These are phyloP conservation scores for Xylaria telfairii DNA, from an alignment of 495 filamentous ascomycete species.

Conservation along the genomic window DNA sequence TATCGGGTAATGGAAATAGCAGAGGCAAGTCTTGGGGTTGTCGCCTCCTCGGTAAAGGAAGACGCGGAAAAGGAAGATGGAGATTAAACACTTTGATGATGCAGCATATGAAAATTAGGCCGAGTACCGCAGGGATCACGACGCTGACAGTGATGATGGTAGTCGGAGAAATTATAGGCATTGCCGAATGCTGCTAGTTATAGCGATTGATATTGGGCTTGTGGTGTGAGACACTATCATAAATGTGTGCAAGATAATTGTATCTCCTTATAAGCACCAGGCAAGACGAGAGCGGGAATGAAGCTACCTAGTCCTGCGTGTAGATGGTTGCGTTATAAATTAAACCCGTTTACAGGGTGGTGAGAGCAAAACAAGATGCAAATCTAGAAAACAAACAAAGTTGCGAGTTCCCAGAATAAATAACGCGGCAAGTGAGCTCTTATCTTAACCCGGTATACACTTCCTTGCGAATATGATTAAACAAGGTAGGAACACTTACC, in stretches of 20 bases:
- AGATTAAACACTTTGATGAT: conserved; percentile 39
- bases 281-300: not conserved
- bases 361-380: not conserved
- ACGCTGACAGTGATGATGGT: conserved; percentile 55
- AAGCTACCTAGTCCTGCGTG: not conserved
- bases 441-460: not conserved
- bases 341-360: not conserved
- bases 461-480: not conserved
- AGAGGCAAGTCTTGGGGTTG: conserved; percentile 33
- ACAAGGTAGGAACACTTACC: conserved; percentile 1
- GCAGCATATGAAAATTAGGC: conserved; percentile 27
- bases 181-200: conserved; percentile 33
- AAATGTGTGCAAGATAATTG: conserved; percentile 20
- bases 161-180: conserved; percentile 41
- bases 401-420: conserved; percentile 3
- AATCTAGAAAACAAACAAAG: not conserved
- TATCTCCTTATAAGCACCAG: conserved; percentile 24
- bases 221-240: not conserved
- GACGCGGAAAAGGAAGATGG: conserved; percentile 17
- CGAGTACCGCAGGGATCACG: conserved; percentile 56
- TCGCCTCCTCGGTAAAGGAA: conserved; percentile 30
- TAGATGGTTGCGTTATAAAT: not conserved
- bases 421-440: not conserved
- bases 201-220: conserved; percentile 21
- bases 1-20: not conserved